These are phyloP conservation scores for Xylariaceae sp. DNA, from an alignment of 2,329 filamentous ascomycete genomes.

Conservation along the genomic window DNA sequence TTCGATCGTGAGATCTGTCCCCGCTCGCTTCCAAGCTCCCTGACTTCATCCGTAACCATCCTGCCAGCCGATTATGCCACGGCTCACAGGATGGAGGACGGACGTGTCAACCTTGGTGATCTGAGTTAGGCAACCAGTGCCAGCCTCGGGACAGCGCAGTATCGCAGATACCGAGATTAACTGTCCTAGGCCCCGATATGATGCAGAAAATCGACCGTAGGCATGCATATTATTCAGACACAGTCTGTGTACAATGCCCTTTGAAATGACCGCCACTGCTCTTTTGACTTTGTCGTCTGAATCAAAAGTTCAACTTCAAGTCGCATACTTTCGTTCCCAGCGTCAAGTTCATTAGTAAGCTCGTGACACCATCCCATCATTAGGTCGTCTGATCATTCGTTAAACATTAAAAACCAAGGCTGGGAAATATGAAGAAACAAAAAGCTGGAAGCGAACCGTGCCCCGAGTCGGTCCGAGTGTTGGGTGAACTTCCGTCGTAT, in stretches of 20 bases:
- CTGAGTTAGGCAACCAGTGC: slow-evolving; percentile 27
- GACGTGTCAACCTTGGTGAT: slow-evolving; percentile 22
- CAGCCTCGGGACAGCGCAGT: slow-evolving; percentile 21
- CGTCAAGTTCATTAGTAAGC: slow-evolving; percentile 41
- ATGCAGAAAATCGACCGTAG: slow-evolving; percentile 25
- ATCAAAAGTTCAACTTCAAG: slow-evolving; percentile 30
- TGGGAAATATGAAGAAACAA: slow-evolving; percentile 31
- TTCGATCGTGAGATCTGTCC: slow-evolving; percentile 27
- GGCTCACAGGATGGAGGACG: slow-evolving; percentile 17
- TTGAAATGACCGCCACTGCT: slow-evolving; percentile 25
- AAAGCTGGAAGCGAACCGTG: slow-evolving; percentile 35
- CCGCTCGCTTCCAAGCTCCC: slow-evolving; percentile 25
- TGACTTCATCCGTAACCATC: slow-evolving; percentile 16
- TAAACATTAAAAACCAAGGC: slow-evolving; percentile 37
- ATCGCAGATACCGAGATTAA: slow-evolving; percentile 24
- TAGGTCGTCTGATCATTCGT: slow-evolving; percentile 37
- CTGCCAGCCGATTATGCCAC: slow-evolving; percentile 27
- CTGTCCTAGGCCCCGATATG: slow-evolving; percentile 22
- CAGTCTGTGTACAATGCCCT: slow-evolving; percentile 24
- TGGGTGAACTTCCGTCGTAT: slow-evolving; percentile 7
- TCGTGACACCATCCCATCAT: slow-evolving; percentile 27
- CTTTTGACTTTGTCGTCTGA: slow-evolving; percentile 25
- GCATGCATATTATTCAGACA: slow-evolving; percentile 19
- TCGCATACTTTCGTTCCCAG: slow-evolving; percentile 32
- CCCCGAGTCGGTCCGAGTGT: slow-evolving; percentile 14